These are phyloP conservation scores for Lipomyces lipofer DNA, from an alignment of 805 yeast genomes.

Conservation along the genomic window DNA sequence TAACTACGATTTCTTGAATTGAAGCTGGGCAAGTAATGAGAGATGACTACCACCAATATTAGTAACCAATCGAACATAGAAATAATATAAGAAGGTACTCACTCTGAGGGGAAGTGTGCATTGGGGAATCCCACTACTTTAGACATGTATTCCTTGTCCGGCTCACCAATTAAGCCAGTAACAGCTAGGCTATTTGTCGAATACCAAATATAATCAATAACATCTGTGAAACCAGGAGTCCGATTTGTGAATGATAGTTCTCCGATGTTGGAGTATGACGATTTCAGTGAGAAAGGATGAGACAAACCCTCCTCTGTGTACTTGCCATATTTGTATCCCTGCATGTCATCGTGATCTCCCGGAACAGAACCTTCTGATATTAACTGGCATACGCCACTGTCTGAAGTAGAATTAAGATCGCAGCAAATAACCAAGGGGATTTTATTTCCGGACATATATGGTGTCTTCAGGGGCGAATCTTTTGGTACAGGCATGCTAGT, in stretches of 20 bases:
- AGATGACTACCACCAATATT: conserved; percentile 16
- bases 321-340: conserved; percentile 85
- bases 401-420: conserved; percentile 85
- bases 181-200: conserved; percentile 79
- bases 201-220: conserved; percentile 95
- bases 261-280: conserved; percentile 80
- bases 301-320: conserved; percentile 86
- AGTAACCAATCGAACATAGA: background rate
- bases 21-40: conserved; percentile 26
- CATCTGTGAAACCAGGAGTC: conserved; percentile 90
- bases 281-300: conserved; percentile 77
- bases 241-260: conserved; percentile 93
- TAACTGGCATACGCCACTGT: conserved; percentile 90
- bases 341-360: conserved; percentile 70
- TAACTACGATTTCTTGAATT: conserved; percentile 27
- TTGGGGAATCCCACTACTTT: conserved; percentile 90
- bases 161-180: conserved; percentile 79
- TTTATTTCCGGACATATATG: conserved; percentile 50
- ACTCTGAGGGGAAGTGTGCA: conserved; percentile 68
- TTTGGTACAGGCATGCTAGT: conserved; percentile 31
- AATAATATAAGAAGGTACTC: background rate
- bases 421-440: conserved; percentile 87
- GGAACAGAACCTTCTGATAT: conserved; percentile 76
- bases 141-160: conserved; percentile 73
- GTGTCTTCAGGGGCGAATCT: conserved; percentile 31